These are phyloP conservation scores for Ceratocystiopsis brevicomis DNA, from an alignment of 2,329 filamentous ascomycete genomes.

Conservation along the genomic window DNA sequence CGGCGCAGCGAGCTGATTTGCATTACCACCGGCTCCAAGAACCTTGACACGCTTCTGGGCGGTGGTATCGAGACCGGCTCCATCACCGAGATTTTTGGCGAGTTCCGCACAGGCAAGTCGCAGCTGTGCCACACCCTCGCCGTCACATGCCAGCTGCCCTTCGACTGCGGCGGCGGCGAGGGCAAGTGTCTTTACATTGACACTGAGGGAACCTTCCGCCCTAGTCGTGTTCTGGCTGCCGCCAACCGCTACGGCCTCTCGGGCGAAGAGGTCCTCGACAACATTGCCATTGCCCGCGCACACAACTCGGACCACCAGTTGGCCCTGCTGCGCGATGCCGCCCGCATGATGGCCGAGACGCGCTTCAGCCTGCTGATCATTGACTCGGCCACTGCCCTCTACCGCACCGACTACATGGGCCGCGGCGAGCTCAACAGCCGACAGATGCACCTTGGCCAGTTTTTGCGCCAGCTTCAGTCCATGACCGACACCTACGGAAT, in stretches of 20 bases:
- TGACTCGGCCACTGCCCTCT: constrained; percentile 86
- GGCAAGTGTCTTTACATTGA: constrained; percentile 98
- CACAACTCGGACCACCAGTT: constrained; percentile 98
- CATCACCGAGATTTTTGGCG: constrained; percentile 94
- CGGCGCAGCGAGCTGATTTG: constrained; percentile 92
- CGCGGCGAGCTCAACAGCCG: constrained; percentile 88
- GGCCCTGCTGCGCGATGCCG: constrained; percentile 82
- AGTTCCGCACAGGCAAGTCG: constrained; percentile 95
- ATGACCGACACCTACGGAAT: constrained; percentile 78
- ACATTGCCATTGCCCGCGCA: constrained; percentile 90
- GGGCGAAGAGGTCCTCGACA: constrained; percentile 93
- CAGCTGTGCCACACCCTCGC: constrained; percentile 98
- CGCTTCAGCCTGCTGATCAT: constrained; percentile 90
- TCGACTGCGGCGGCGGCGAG: constrained; percentile 97
- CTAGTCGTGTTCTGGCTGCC: constrained; percentile 75
- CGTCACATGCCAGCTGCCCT: constrained; percentile 90
- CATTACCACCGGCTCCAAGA: constrained; percentile 94
- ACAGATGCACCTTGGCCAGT: constrained; percentile 75
- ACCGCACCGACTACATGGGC: constrained; percentile 92
- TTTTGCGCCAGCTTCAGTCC: constrained; percentile 67
- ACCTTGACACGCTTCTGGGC: constrained; percentile 83
- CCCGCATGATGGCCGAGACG: constrained; percentile 98
- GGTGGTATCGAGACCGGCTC: constrained; percentile 94
- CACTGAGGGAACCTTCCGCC: constrained; percentile 91
- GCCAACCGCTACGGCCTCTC: constrained; percentile 88